A percentile compares a stretch with the other conserved stretches of the same genome.
These are phyloP conservation scores for Yamadazyma triangularis DNA, from an alignment of 1,139 yeast species.

Conservation along the genomic window DNA sequence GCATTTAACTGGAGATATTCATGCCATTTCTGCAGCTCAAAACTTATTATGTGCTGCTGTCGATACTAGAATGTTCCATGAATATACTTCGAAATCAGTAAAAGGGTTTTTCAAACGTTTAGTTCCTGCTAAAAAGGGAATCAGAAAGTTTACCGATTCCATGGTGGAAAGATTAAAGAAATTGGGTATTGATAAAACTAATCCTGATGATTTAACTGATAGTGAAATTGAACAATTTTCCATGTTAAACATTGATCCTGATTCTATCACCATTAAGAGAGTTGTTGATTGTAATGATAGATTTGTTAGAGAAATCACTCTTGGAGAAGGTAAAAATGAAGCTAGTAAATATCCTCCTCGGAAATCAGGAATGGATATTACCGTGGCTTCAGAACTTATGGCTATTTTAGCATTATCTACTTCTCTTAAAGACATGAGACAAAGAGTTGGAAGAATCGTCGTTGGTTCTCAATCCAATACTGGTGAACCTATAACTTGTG, in stretches of 20 bases:
- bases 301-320: constrained; percentile 67
- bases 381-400: constrained; percentile 81
- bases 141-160: constrained; percentile 58
- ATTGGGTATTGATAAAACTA: constrained; percentile 59
- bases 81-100: constrained; percentile 61
- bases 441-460: constrained; percentile 66
- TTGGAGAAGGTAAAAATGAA: constrained; percentile 77
- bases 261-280: constrained; percentile 67
- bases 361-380: constrained; percentile 72
- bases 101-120: constrained; percentile 63
- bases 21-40: constrained; percentile 77
- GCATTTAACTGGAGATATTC: constrained; percentile 84
- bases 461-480: constrained; percentile 57
- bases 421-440: constrained; percentile 62
- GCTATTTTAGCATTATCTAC: constrained; percentile 73
- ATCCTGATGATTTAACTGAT: constrained; percentile 65
- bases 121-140: constrained; percentile 67
- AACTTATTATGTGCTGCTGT: constrained; percentile 79
- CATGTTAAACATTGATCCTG: constrained; percentile 66
- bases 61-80: constrained; percentile 82
- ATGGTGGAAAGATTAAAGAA: constrained; percentile 62
- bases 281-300: constrained; percentile 82
- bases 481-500: constrained; percentile 69
- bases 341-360: constrained; percentile 61
- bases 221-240: constrained; percentile 64